phyloP scores from a whole-genome alignment of 2,329 filamentous ascomycete species.

The Atkinsonella hypoxylon region DNA sequence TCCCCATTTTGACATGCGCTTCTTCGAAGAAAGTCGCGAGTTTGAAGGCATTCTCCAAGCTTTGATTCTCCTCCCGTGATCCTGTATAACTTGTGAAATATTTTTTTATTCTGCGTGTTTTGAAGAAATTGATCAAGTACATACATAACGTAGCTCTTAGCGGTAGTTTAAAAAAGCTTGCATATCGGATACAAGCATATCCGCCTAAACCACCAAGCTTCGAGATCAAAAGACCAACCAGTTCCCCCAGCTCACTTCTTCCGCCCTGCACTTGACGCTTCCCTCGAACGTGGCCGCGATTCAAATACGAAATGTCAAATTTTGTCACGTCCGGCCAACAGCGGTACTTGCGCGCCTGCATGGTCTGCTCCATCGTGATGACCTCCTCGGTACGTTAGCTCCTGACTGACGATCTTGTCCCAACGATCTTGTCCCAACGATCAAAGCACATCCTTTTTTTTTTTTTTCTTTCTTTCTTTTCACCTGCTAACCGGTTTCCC shows the following conservation, averaged over 20 bases:
- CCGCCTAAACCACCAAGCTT: neutral
- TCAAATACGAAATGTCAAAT: conserved; percentile 24
- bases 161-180: no score
- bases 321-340: conserved; percentile 64
- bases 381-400: conserved; percentile 60
- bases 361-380: conserved; percentile 96
- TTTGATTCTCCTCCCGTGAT: neutral
- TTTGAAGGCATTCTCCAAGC: neutral
- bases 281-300: neutral
- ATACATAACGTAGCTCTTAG: neutral
- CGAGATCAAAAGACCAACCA: neutral
- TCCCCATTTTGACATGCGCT: conserved; percentile 13
- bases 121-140: neutral
- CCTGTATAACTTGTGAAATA: no score
- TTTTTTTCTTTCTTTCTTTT: no score
- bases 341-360: conserved; percentile 87
- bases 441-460: no score
- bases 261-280: neutral
- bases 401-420: no score
- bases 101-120: neutral
- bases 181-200: conserved; percentile 8
- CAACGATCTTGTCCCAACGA: no score
- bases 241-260: neutral
- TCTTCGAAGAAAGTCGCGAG: neutral
- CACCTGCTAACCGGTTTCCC: no score